These are phyloP conservation scores for Cinnamomum micranthum DNA, from an alignment of 164 flowering plant genomes.

Conservation along the genomic window DNA sequence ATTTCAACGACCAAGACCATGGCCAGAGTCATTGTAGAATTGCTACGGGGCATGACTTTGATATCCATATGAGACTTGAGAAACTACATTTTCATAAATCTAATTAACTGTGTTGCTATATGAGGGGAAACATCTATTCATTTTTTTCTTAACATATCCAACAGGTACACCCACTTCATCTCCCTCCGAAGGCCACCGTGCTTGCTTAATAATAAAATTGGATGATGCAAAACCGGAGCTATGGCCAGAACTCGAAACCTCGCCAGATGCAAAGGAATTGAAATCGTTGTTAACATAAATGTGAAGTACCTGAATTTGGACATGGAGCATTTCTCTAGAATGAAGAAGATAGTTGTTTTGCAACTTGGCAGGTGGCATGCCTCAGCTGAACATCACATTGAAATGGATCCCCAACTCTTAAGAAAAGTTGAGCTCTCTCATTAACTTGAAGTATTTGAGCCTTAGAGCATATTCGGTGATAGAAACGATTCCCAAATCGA, in stretches of 20 bases:
- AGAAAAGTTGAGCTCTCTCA: constrained; percentile 11
- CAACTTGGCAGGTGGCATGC: constrained; percentile 40
- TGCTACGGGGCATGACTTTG: no score
- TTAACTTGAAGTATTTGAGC: constrained; percentile 27
- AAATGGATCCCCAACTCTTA: constrained; percentile 26
- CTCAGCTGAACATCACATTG: constrained; percentile 25
- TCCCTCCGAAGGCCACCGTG: background rate
- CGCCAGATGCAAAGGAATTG: no score
- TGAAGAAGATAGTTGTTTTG: constrained; percentile 26
- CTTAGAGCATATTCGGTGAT: constrained; percentile 44
- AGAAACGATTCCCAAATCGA: constrained; percentile 21
- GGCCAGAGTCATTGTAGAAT: no score
- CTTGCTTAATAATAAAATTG: background rate
- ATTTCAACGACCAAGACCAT: no score
- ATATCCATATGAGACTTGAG: no score
- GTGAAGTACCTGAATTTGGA: constrained; percentile 15
- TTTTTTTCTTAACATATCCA: no score
- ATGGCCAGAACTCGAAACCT: no score
- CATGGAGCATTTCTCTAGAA: constrained; percentile 3
- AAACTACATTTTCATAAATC: no score
- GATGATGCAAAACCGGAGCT: no score
- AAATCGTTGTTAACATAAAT: constrained; percentile 21
- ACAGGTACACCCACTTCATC: background rate
- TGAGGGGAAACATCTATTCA: no score
- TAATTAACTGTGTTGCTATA: accelerated